A percentile compares a stretch with the other conserved stretches of the same genome.
These are phyloP conservation scores for Tilletia horrida DNA, from an alignment of 1,284 basidiomycete genomes.

Conservation along the genomic window DNA sequence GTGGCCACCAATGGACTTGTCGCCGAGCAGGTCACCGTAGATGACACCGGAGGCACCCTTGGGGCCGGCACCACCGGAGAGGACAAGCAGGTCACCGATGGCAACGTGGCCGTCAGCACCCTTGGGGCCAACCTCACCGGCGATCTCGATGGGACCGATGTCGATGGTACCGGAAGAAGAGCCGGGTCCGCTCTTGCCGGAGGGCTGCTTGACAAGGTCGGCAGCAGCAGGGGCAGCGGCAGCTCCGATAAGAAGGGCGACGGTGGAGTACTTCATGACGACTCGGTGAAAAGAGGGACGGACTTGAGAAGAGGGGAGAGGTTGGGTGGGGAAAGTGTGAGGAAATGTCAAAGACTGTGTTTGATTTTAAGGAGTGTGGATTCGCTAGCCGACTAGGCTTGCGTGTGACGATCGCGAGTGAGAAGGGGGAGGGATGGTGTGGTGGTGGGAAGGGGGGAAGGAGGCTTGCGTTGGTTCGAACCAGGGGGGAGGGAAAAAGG, in stretches of 20 bases:
- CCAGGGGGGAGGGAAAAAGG: too few species aligned
- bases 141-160: slow-evolving; percentile 4
- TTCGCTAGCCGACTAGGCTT: neutral
- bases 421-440: neutral
- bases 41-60: slow-evolving; percentile 13
- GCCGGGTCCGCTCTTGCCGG: slow-evolving; percentile 7
- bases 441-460: neutral
- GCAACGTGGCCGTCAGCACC: slow-evolving; percentile 16
- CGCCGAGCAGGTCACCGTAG: slow-evolving; percentile 15
- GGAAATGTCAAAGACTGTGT: neutral
- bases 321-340: neutral
- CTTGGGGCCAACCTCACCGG: neutral
- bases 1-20: slow-evolving; percentile 5
- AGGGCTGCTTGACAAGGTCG: slow-evolving; percentile 12
- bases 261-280: slow-evolving; percentile 4
- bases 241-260: neutral
- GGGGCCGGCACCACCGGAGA: slow-evolving; percentile 15
- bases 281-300: neutral
- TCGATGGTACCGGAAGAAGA: slow-evolving; percentile 3
- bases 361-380: neutral
- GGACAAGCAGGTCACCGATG: slow-evolving; percentile 13
- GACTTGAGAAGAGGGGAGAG: neutral
- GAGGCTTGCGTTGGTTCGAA: neutral
- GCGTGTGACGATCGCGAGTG: neutral
- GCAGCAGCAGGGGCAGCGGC: neutral